A percentile compares a stretch with the other conserved stretches of the same genome.
Evolutionary conservation across 1,139 yeast species (phyloP).

Genomic region (Yamadazyma songkhlaensis): DNA sequence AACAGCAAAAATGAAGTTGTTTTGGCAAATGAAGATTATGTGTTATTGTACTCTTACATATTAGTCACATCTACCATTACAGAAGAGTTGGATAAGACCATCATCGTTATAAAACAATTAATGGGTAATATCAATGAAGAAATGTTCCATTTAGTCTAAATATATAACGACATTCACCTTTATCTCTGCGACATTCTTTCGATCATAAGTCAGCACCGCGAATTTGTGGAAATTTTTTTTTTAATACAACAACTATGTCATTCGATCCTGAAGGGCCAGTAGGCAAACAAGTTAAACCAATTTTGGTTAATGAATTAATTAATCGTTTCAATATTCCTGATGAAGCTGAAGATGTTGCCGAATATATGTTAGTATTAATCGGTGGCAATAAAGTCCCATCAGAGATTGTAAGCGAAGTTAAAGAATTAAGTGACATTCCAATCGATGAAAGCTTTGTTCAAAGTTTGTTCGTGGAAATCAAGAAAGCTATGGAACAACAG

Average conservation of each 20-base stretch:
- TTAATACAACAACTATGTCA: constrained; percentile 14
- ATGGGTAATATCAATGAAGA: constrained; percentile 66
- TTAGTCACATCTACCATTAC: constrained; percentile 69
- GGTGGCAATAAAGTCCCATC: constrained; percentile 65
- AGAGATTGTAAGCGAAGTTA: constrained; percentile 64
- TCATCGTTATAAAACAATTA: constrained; percentile 51
- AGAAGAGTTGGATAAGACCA: constrained; percentile 59
- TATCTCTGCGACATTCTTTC: not conserved
- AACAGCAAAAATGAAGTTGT: constrained; percentile 4
- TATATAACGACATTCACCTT: not conserved
- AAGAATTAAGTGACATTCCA: constrained; percentile 62
- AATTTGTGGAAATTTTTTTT: not conserved
- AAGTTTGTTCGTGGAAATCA: constrained; percentile 56
- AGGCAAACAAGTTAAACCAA: constrained; percentile 34
- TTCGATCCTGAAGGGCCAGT: constrained; percentile 45
- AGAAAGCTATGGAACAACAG: constrained; percentile 27
- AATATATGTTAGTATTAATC: constrained; percentile 70
- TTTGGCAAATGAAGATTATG: constrained; percentile 64
- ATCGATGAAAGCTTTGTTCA: constrained; percentile 50
- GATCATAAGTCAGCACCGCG: constrained; percentile 1
- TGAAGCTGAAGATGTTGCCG: constrained; percentile 78
- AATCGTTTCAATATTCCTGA: constrained; percentile 42
- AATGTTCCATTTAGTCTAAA: constrained; percentile 38
- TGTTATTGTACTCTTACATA: constrained; percentile 69
- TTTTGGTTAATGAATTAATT: constrained; percentile 35